phyloP scores from a whole-genome alignment of 805 yeast species.

The Schwanniomyces polymorphus region DNA sequence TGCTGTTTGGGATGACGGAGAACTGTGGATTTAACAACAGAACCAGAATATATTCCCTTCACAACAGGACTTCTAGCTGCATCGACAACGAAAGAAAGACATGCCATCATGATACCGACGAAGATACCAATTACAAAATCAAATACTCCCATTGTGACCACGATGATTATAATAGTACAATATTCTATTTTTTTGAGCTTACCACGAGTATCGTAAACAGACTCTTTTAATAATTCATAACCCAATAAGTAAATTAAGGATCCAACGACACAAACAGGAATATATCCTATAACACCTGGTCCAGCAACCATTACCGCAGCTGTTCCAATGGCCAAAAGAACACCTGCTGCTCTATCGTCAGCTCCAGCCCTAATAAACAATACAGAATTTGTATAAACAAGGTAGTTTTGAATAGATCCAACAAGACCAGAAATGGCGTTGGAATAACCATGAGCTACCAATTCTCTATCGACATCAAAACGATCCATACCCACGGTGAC shows the following conservation, averaged over 20 bases:
- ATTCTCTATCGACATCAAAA: conserved; percentile 87
- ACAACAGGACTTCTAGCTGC: conserved; percentile 85
- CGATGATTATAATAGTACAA: conserved; percentile 78
- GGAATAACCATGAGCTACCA: conserved; percentile 92
- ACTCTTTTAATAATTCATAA: conserved; percentile 84
- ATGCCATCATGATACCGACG: conserved; percentile 87
- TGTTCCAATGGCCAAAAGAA: conserved; percentile 84
- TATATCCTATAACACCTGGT: conserved; percentile 88
- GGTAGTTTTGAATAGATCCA: conserved; percentile 91
- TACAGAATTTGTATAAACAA: conserved; percentile 92
- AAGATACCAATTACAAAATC: conserved; percentile 93
- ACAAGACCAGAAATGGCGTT: conserved; percentile 78
- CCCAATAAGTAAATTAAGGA: conserved; percentile 88
- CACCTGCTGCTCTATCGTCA: conserved; percentile 83
- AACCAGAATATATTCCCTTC: conserved; percentile 80
- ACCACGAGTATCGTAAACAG: conserved; percentile 81
- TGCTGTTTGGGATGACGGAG: conserved; percentile 88
- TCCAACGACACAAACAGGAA: conserved; percentile 96
- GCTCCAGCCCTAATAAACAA: conserved; percentile 94
- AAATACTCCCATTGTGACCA: conserved; percentile 92
- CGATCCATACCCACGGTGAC: conserved; percentile 84
- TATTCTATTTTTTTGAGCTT: conserved; percentile 77
- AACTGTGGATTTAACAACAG: conserved; percentile 87
- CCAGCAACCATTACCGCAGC: conserved; percentile 80
- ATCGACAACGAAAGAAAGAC: conserved; percentile 91